phyloP scores from a whole-genome alignment of 2,329 filamentous ascomycete genomes.

The Trichoderma atroviride region DNA sequence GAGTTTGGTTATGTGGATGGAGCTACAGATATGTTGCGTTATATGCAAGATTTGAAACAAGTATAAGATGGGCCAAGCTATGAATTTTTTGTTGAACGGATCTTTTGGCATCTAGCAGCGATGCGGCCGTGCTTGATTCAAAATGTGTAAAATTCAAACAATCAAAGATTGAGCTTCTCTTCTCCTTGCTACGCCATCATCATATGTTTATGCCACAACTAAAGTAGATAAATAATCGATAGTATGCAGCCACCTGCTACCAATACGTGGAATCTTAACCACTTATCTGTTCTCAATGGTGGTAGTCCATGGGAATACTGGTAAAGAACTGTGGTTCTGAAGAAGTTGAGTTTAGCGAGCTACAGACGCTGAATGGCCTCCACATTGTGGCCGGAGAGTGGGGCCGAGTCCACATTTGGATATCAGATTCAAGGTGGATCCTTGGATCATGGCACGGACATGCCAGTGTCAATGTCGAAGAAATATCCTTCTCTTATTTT shows the following conservation, averaged over 20 bases:
- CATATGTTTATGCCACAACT: background rate
- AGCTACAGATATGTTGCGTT: background rate
- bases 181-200: background rate
- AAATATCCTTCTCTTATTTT: background rate
- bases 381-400: slow-evolving; percentile 16
- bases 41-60: slow-evolving; percentile 1
- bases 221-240: background rate
- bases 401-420: slow-evolving; percentile 12
- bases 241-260: background rate
- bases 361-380: background rate
- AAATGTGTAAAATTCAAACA: background rate
- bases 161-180: background rate
- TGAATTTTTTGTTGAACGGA: too few relatives aligned
- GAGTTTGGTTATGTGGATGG: background rate
- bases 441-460: background rate
- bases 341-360: slow-evolving; percentile 3
- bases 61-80: background rate
- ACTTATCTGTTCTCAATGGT: background rate
- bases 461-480: background rate
- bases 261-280: background rate
- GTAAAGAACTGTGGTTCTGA: background rate
- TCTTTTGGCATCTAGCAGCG: background rate
- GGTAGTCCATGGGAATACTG: background rate
- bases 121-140: background rate
- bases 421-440: slow-evolving; percentile 9